Evolutionary conservation across 2,329 filamentous ascomycete species (phyloP), one percentile per base, ranked within the genome.

Genomic region (Nannizziopsis arthrosporioides): DNA sequence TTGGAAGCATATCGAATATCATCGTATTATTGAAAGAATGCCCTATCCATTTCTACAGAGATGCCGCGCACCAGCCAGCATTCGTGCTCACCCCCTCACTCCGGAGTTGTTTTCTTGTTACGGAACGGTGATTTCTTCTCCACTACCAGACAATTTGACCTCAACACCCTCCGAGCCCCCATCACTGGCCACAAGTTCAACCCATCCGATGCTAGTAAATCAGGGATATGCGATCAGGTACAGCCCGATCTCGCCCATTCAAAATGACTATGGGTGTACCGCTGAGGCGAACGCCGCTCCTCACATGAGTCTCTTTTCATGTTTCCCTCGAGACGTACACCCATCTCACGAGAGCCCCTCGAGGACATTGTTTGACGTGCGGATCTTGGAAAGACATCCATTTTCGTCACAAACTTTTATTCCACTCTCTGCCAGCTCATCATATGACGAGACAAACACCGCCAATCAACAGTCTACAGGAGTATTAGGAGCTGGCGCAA

Each of bases 381-480:
- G 68, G 15, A 77, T 94, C 49, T 77, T 96, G 27, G 92, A 98
- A 65, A 76, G 92, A 35, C 92, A 98, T 66, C 90, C 92, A 0
- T 96, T 81, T 67, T 96, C 92, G 1, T 85, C 85, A 1, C 92
- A 98, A 69, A 94, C 88, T 0, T 96, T 98, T 65, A 76, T 85
- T 38, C 92, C 92, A 0, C 70, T 95, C 44, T 77, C 49, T 12
- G 37, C 39, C 3, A 78, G 32, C 58, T 81, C 22, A 70, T 59
- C 10, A 57, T 56, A 17, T 54, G 61, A 46, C 48, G 51, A 1
- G 7, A 7, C 7, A 27, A 27, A 27, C 51, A 54, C 35, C 10
- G 18, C 11, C 22, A 46, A 9, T 18, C 34, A 5, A 8, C 27
- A 36, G 30, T 32, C n/a, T 30, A 14, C 27, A 22, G 31, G 19